A percentile compares a stretch with the other conserved stretches of the same genome.
Evolutionary conservation across 164 flowering plant genomes (phyloP).

Genomic region (Paratinospora sagittata): DNA sequence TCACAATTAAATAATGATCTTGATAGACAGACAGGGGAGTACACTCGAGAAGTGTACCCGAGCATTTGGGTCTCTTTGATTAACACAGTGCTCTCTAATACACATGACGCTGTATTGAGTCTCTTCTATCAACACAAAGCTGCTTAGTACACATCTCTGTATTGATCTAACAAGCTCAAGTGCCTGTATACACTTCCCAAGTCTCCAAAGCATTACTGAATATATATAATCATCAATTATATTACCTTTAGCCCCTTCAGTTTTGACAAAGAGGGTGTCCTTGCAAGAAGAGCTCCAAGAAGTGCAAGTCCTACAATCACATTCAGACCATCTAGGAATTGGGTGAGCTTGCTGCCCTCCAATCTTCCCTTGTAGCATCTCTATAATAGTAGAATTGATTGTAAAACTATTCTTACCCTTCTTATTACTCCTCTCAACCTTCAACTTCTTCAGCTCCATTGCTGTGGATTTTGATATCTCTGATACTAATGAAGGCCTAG

Average conservation of each 20-base stretch:
- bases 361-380: slow-evolving; percentile 78
- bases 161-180: no score
- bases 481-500: slow-evolving; percentile 64
- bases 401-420: slow-evolving; percentile 26
- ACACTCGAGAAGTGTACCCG: no score
- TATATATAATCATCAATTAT: no score
- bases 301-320: slow-evolving; percentile 63
- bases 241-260: slow-evolving; percentile 57
- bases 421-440: slow-evolving; percentile 19
- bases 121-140: no score
- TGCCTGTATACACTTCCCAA: no score
- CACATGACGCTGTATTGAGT: no score
- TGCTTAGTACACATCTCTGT: no score
- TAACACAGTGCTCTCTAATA: no score
- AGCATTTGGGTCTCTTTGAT: no score
- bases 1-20: no score
- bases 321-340: slow-evolving; percentile 88
- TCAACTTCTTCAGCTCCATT: slow-evolving; percentile 37
- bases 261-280: slow-evolving; percentile 55
- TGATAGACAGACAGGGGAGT: no score
- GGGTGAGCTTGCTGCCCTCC: slow-evolving; percentile 37
- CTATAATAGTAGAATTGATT: slow-evolving; percentile 66
- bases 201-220: no score
- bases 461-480: slow-evolving; percentile 53
- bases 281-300: slow-evolving; percentile 55